A percentile compares a stretch with the other conserved stretches of the same genome.
Evolutionary conservation across 805 yeast genomes (phyloP).

Genomic region (Monosporozyma servazzii): DNA sequence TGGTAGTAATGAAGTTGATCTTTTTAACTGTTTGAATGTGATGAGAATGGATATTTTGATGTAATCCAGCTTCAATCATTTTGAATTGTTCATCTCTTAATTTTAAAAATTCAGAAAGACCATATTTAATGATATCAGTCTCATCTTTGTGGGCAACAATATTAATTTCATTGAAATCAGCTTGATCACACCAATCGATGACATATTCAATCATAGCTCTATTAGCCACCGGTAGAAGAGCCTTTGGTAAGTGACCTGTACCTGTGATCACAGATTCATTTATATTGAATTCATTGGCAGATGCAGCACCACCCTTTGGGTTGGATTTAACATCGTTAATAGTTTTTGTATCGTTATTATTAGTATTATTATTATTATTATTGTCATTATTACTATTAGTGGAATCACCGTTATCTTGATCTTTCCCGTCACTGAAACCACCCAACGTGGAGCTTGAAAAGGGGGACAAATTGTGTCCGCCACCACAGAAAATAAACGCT

Average conservation of each 20-base stretch:
- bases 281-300: conserved; percentile 23
- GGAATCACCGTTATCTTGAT: not conserved
- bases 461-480: conserved; percentile 65
- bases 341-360: not conserved
- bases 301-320: not conserved
- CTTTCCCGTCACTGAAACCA: not conserved
- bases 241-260: conserved; percentile 47
- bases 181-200: conserved; percentile 86
- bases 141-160: conserved; percentile 48
- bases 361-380: not conserved
- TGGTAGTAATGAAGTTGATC: conserved; percentile 36
- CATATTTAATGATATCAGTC: conserved; percentile 37
- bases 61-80: conserved; percentile 17
- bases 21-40: conserved; percentile 29
- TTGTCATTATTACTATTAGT: not conserved
- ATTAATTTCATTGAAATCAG: conserved; percentile 62
- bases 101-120: conserved; percentile 39
- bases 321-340: conserved; percentile 17
- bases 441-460: conserved; percentile 28
- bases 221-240: conserved; percentile 83
- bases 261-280: conserved; percentile 27
- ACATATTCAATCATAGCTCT: conserved; percentile 81
- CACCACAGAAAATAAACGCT: conserved; percentile 84
- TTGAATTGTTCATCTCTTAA: conserved; percentile 31
- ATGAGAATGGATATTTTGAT: conserved; percentile 19